Conservation (phyloP, 805 yeast genomes). For the Candida nonsorbophila region DNA sequence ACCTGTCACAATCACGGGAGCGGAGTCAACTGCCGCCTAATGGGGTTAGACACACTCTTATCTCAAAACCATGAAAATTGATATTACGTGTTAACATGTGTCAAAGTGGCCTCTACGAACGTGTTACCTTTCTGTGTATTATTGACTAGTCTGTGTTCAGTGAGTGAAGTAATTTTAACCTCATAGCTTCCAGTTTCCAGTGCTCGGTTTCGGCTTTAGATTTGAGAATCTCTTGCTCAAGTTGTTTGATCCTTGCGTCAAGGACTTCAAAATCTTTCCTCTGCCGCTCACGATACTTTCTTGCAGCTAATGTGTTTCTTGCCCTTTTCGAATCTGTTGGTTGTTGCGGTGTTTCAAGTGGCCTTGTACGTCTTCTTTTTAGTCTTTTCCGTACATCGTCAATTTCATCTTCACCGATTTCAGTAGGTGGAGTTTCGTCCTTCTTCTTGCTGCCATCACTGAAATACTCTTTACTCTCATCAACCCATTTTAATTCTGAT, state of each 20-base stretch:
- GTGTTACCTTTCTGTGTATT: no score
- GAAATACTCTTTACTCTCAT: conserved; percentile 1
- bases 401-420: neutral
- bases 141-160: no score
- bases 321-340: conserved; percentile 1
- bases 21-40: no score
- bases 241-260: conserved; percentile 4
- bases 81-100: no score
- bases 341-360: neutral
- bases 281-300: conserved; percentile 8
- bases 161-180: no score
- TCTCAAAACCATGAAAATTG: no score
- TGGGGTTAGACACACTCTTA: no score
- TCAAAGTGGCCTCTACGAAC: no score
- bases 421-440: neutral
- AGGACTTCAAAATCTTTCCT: conserved; percentile 7
- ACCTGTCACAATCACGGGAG: no score
- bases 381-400: conserved; percentile 2
- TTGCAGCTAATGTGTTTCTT: conserved; percentile 8
- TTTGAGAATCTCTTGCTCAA: conserved; percentile 4
- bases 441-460: neutral
- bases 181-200: conserved; percentile 8
- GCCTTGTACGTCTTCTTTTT: conserved; percentile 1
- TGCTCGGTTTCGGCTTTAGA: conserved; percentile 3
- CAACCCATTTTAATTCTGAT: conserved; percentile 2